Evolutionary conservation across 352 stramenopile genomes (phyloP).

Genomic region (Blastocystis sp.): DNA sequence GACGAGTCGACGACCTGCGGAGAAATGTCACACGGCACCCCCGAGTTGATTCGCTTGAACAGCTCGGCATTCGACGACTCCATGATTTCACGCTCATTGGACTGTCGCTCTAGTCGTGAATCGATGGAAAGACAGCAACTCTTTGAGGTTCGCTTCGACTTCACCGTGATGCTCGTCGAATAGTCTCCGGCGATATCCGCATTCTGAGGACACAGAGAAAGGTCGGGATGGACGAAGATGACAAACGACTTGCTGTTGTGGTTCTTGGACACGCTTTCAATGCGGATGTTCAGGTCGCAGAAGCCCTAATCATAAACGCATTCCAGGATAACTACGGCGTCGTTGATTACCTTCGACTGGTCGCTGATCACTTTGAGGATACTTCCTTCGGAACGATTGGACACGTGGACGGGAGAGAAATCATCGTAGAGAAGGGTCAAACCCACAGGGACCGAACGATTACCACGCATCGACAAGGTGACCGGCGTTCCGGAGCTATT

Average conservation of each 20-base stretch:
- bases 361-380: slow-evolving; percentile 10
- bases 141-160: slow-evolving; percentile 13
- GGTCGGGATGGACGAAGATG: slow-evolving; percentile 7
- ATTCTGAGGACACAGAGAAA: slow-evolving; percentile 20
- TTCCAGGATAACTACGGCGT: background rate
- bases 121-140: background rate
- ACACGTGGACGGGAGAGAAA: background rate
- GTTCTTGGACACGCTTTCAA: slow-evolving; percentile 51
- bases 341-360: background rate
- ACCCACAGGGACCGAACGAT: background rate
- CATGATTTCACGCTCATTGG: background rate
- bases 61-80: background rate
- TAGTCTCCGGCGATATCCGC: slow-evolving; percentile 47
- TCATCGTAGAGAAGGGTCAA: slow-evolving; percentile 37
- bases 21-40: background rate
- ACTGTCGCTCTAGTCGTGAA: background rate
- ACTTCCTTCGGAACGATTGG: background rate
- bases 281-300: slow-evolving; percentile 22
- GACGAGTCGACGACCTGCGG: background rate
- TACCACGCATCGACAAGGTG: background rate
- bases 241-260: slow-evolving; percentile 48
- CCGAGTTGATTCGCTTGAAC: background rate
- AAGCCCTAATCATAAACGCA: background rate
- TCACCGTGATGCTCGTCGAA: slow-evolving; percentile 7
- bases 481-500: background rate